Conservation (phyloP, 1,284 basidiomycete species). For the Papiliotrema fonsecae region DNA sequence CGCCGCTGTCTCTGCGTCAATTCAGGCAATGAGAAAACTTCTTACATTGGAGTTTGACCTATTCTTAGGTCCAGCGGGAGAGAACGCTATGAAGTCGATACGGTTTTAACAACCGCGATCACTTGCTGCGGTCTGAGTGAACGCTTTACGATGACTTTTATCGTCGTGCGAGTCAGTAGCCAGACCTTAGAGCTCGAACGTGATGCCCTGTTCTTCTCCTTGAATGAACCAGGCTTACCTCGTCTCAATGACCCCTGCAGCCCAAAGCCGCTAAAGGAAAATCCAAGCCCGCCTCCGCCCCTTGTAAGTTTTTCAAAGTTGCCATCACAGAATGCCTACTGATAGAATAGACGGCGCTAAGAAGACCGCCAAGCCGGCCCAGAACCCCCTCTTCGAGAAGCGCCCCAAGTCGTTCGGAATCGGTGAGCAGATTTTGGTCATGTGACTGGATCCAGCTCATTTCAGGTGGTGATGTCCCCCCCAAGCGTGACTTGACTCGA, state of each 20-base stretch:
- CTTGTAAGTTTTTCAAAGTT: constrained; percentile 30
- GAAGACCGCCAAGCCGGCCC: constrained; percentile 65
- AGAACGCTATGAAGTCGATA: background rate
- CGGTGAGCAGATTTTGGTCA: constrained; percentile 54
- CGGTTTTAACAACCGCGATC: background rate
- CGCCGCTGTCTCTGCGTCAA: no score
- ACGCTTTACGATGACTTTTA: no score
- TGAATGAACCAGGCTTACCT: constrained; percentile 25
- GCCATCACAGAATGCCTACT: constrained; percentile 3
- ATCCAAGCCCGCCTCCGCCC: constrained; percentile 48
- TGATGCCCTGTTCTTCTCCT: constrained; percentile 12
- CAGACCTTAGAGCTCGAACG: no score
- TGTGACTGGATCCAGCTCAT: background rate
- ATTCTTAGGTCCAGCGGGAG: no score
- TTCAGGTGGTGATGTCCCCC: constrained; percentile 88
- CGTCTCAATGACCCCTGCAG: constrained; percentile 48
- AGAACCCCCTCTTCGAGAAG: constrained; percentile 96
- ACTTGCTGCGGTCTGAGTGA: no score
- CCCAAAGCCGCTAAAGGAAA: constrained; percentile 50
- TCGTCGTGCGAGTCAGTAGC: no score
- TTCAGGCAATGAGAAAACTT: no score
- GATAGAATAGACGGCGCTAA: constrained; percentile 59
- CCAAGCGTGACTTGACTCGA: constrained; percentile 84
- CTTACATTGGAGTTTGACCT: no score
- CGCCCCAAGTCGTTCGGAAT: constrained; percentile 90